Percentiles rank a stretch among this genome's conserved stretches.
phyloP scores from a whole-genome alignment of 2,329 filamentous ascomycete species.

The Tolypocladium tundrense region DNA sequence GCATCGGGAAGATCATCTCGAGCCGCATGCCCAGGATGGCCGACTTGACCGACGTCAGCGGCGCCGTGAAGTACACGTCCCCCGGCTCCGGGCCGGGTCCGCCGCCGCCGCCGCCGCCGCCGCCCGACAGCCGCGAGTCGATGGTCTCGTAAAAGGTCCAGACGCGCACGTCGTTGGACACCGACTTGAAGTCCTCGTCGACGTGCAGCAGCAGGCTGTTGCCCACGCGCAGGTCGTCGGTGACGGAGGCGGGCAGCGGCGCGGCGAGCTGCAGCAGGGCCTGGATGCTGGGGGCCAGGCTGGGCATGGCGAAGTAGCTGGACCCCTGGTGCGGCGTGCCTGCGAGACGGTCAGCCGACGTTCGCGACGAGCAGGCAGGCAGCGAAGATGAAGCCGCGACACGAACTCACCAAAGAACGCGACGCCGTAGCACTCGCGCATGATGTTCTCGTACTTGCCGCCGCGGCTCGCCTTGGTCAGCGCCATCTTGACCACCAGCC shows the following conservation, averaged over 20 bases:
- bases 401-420: conserved; percentile 44
- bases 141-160: conserved; percentile 56
- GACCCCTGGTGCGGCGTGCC: conserved; percentile 53
- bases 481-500: conserved; percentile 48
- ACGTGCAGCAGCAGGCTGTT: conserved; percentile 36
- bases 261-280: conserved; percentile 38
- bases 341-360: conserved; percentile 10
- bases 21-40: conserved; percentile 39
- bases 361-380: background rate
- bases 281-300: conserved; percentile 44
- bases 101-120: conserved; percentile 17
- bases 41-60: conserved; percentile 48
- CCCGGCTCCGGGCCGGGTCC: conserved; percentile 8
- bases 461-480: conserved; percentile 35
- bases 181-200: conserved; percentile 45
- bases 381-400: background rate
- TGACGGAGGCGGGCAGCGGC: conserved; percentile 39
- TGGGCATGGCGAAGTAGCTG: conserved; percentile 49
- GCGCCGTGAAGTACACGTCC: conserved; percentile 48
- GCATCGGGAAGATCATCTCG: conserved; percentile 41
- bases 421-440: conserved; percentile 48
- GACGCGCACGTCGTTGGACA: conserved; percentile 46
- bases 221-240: conserved; percentile 38
- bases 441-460: conserved; percentile 29
- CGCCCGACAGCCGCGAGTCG: conserved; percentile 42